Evolutionary conservation across 78 protist genomes (phyloP), one percentile per base, ranked within the genome.

Genomic region (Dictyostelium firmibasis): DNA sequence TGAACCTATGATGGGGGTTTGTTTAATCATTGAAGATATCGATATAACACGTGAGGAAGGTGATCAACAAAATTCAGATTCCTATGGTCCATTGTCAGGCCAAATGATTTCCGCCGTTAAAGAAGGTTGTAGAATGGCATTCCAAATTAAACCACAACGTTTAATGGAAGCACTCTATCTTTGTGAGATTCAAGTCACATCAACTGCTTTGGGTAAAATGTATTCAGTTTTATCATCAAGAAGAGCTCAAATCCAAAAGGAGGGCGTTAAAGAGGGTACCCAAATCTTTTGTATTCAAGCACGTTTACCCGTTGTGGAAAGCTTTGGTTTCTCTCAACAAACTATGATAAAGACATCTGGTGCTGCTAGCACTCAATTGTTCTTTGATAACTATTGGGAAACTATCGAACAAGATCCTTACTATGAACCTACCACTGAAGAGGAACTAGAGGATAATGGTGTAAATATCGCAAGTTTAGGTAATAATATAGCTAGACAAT

Each of bases 1-100:
- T 9, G 99, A 99, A 78, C 99, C 99, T n/a, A 83, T 99, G 97
- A 72, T 10, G 33, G 99, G 99, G 3, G 99, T 99, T 20, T 41
- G 92, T 44, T 67, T 98, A 38, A 87, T 91, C 5, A 47, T 99
- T 3, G 96, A 93, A n/a, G 96, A 93, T 47, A 93, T 93, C 18
- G 92, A 84, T 41, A 33, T 93, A 36, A 29, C 7, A 35, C 50
- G n/a, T 8, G n/a, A 33, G 1, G 44, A 50, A 60, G 85, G 60
- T 29, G 20, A 33, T 18, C 86, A 81, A 7, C 50, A 77, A 20
- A 60, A 75, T 33, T 43, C 72, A 20, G 91, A 86, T 20, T 20
- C 64, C 4, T 89, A 89, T 69, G 94, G 94, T 88, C 89, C 93
- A 86, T 35, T 83, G 2, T 77, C 93, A 8, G 99, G 99, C 1